Percentiles rank a stretch among this genome's conserved stretches.
Evolutionary conservation across 75 land plant genomes (phyloP).

Genomic region (Sequoia sempervirens): DNA sequence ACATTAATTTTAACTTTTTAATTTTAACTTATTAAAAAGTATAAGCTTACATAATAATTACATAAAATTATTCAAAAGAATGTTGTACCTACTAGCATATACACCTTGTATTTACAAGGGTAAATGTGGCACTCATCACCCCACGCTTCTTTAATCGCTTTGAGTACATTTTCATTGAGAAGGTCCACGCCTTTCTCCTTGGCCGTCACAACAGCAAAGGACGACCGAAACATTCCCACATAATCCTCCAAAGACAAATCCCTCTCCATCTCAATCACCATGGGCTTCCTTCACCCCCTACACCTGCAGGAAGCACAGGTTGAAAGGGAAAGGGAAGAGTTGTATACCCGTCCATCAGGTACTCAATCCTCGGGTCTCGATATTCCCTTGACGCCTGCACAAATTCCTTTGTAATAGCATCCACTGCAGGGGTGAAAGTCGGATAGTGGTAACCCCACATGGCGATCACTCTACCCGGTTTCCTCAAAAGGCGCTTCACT

Average conservation of each 20-base stretch:
- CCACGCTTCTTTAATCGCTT: slow-evolving; percentile 56
- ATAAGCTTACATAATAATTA: too few relatives aligned
- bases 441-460: slow-evolving; percentile 65
- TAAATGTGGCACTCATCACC: slow-evolving; percentile 10
- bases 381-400: slow-evolving; percentile 9
- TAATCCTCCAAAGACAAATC: slow-evolving; percentile 33
- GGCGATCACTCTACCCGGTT: slow-evolving; percentile 67
- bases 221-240: slow-evolving; percentile 43
- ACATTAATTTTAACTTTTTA: too few relatives aligned
- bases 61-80: too few relatives aligned
- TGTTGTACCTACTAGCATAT: not conserved
- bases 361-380: slow-evolving; percentile 29
- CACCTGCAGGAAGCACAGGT: slow-evolving; percentile 28
- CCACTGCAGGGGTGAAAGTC: slow-evolving; percentile 28
- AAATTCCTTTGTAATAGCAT: slow-evolving; percentile 14
- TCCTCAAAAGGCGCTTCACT: slow-evolving; percentile 40
- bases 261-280: slow-evolving; percentile 28
- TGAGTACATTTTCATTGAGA: slow-evolving; percentile 31
- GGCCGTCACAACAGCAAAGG: slow-evolving; percentile 58
- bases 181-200: slow-evolving; percentile 56
- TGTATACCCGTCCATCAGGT: slow-evolving; percentile 33
- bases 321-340: slow-evolving; percentile 67
- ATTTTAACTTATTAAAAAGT: too few relatives aligned
- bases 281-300: slow-evolving; percentile 30
- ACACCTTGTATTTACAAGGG: not conserved